phyloP scores from a whole-genome alignment of 768 basidiomycete genomes.

The Fistulinella prunicolor region DNA sequence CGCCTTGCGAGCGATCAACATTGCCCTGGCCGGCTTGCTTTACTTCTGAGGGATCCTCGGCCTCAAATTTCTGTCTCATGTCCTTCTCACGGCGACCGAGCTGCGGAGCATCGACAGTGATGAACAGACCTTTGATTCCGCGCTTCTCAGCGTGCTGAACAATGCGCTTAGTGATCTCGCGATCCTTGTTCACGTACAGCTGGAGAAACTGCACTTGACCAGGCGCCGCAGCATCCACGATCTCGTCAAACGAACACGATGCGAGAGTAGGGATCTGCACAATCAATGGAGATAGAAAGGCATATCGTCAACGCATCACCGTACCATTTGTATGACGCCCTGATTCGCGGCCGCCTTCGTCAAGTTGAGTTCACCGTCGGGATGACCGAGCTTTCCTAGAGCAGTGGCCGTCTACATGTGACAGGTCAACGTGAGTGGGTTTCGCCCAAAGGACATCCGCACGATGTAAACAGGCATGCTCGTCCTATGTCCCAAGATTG shows the following conservation, averaged over 20 bases:
- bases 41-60: constrained; percentile 47
- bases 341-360: constrained; percentile 86
- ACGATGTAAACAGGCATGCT: constrained; percentile 83
- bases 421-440: constrained; percentile 2
- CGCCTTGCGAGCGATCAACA: constrained; percentile 85
- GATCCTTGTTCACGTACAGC: constrained; percentile 88
- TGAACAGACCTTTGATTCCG: constrained; percentile 91
- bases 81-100: constrained; percentile 94
- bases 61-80: constrained; percentile 96
- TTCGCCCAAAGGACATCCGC: constrained; percentile 13
- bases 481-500: constrained; percentile 71
- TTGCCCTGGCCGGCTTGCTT: constrained; percentile 45
- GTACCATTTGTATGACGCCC: constrained; percentile 71
- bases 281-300: neutral
- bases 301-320: neutral
- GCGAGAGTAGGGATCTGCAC: constrained; percentile 90
- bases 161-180: constrained; percentile 77
- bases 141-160: constrained; percentile 88
- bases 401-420: constrained; percentile 68
- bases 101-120: constrained; percentile 97
- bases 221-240: constrained; percentile 80
- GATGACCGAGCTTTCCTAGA: constrained; percentile 91
- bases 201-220: constrained; percentile 86
- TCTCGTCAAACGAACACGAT: constrained; percentile 94
- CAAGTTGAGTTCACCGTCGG: constrained; percentile 89